Percentiles rank a stretch among this genome's conserved stretches.
Conservation (phyloP, 2,329 filamentous ascomycete species). For the Penicillium aurantiogriseum region DNA sequence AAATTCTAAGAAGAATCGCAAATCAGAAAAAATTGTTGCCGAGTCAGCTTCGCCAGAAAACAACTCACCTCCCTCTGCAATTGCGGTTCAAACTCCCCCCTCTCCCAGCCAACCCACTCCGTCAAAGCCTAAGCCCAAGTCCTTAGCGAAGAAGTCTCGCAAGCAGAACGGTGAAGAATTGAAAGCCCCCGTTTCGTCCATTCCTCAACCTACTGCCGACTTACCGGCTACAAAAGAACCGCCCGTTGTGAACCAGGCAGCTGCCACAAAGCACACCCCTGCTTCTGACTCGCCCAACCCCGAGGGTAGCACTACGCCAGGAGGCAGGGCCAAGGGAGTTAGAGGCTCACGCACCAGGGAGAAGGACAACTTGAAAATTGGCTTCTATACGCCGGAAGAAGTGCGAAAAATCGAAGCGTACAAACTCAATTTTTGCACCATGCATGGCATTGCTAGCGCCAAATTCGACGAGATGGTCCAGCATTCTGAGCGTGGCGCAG, state of each 20-base stretch:
- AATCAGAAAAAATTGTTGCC: background rate
- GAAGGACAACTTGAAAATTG: conserved; percentile 23
- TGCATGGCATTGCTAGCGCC: conserved; percentile 19
- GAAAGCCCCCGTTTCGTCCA: background rate
- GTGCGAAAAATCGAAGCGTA: conserved; percentile 31
- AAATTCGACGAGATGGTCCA: conserved; percentile 37
- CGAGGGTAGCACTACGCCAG: background rate
- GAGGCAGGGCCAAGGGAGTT: background rate
- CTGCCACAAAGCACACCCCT: background rate
- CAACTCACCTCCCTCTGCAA: background rate
- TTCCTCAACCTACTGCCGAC: background rate
- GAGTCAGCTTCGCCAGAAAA: background rate
- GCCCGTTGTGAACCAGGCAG: background rate
- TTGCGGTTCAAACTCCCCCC: background rate
- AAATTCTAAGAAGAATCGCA: conserved; percentile 6
- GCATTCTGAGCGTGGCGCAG: conserved; percentile 29
- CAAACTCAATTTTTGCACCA: conserved; percentile 38
- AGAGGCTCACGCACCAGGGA: conserved; percentile 12
- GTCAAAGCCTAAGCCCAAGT: background rate
- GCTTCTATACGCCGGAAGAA: conserved; percentile 34
- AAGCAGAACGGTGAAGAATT: background rate
- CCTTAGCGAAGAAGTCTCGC: background rate
- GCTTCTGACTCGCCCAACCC: background rate
- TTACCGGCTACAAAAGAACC: background rate
- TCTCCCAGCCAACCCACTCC: background rate